Conservation (phyloP, 768 basidiomycete genomes). For the Panus rudis region DNA sequence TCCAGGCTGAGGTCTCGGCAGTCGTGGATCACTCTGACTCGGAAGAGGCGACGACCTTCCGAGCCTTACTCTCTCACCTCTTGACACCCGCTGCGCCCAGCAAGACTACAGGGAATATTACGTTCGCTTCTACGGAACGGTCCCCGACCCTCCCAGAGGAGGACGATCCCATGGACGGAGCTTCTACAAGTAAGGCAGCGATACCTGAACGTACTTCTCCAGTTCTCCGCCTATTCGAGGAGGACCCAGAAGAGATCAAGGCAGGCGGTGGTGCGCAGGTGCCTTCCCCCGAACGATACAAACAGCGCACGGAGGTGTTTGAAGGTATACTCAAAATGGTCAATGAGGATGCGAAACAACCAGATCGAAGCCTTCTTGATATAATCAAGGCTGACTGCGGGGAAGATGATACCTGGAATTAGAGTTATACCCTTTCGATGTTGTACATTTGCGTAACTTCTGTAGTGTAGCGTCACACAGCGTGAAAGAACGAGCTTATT, state of each 20-base stretch:
- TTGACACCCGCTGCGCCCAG: too few relatives aligned
- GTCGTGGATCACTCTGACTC: slow-evolving; percentile 65
- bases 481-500: too few relatives aligned
- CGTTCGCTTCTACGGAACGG: background rate
- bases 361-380: slow-evolving; percentile 54
- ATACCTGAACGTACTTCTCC: background rate
- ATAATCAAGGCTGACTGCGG: slow-evolving; percentile 38
- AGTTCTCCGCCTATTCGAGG: slow-evolving; percentile 14
- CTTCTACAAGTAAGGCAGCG: background rate
- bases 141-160: background rate
- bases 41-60: slow-evolving; percentile 56
- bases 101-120: too few relatives aligned
- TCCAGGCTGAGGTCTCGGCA: slow-evolving; percentile 61
- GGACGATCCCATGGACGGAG: background rate
- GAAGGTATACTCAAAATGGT: slow-evolving; percentile 61
- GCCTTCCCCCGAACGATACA: slow-evolving; percentile 43
- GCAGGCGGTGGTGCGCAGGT: slow-evolving; percentile 13
- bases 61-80: slow-evolving; percentile 59
- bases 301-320: slow-evolving; percentile 64
- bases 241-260: slow-evolving; percentile 23
- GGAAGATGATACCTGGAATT: background rate
- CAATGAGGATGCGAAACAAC: slow-evolving; percentile 58
- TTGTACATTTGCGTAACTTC: too few relatives aligned
- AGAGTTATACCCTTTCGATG: too few relatives aligned
- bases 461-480: too few relatives aligned